These are phyloP conservation scores for Phytopythium sindhum DNA, from an alignment of 352 stramenopile species.

Conservation along the genomic window DNA sequence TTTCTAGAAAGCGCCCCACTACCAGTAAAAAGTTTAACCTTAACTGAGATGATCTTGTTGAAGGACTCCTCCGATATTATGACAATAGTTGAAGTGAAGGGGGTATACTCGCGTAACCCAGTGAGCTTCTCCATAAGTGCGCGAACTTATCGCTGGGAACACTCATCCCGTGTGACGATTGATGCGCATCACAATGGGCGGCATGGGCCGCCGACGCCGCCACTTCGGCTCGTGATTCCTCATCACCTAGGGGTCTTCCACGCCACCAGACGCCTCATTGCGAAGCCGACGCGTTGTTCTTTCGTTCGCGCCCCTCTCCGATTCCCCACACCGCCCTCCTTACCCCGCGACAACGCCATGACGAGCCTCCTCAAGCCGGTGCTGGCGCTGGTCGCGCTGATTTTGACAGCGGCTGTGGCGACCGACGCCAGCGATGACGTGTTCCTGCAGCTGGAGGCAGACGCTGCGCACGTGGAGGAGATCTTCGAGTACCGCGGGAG, in stretches of 20 bases:
- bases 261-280: neutral
- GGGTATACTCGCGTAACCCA: too few relatives aligned
- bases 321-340: neutral
- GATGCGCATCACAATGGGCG: neutral
- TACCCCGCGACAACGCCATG: neutral
- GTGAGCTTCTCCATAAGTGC: too few relatives aligned
- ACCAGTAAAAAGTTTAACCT: neutral
- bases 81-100: neutral
- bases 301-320: neutral
- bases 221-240: neutral
- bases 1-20: too few relatives aligned
- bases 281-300: neutral
- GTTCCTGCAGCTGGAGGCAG: neutral
- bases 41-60: neutral
- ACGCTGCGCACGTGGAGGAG: constrained; percentile 25
- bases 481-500: constrained; percentile 52
- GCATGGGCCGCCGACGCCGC: too few relatives aligned
- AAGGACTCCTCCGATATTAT: neutral
- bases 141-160: neutral
- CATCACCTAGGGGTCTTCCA: neutral
- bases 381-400: constrained; percentile 4
- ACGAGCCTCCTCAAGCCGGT: constrained; percentile 1
- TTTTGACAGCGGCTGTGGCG: neutral
- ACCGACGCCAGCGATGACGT: neutral
- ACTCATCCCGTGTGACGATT: neutral